Evolutionary conservation across 257 asterid genomes (phyloP).

Genomic region (Nicotiana knightiana): DNA sequence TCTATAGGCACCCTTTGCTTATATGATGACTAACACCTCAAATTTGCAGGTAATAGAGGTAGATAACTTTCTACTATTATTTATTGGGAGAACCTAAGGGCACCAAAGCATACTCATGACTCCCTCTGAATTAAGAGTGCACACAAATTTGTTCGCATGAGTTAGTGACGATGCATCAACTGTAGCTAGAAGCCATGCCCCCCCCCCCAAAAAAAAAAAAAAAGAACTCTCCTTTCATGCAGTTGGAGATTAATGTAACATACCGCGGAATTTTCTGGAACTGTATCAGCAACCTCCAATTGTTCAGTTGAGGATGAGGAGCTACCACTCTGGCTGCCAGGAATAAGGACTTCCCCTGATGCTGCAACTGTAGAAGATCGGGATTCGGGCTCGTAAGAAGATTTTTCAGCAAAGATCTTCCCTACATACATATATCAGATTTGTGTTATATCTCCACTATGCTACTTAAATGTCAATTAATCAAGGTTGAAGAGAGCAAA

Average conservation of each 20-base stretch:
- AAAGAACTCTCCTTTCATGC: neutral
- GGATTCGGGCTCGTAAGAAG: conserved; percentile 41
- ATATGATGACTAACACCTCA: neutral
- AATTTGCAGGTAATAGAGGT: neutral
- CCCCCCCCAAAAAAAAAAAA: too few relatives aligned
- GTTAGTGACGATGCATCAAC: neutral
- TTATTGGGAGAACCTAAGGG: neutral
- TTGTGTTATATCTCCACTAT: conserved; percentile 6
- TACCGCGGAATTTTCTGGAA: conserved; percentile 49
- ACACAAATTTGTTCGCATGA: neutral
- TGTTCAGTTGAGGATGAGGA: conserved; percentile 33
- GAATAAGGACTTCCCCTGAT: conserved; percentile 76
- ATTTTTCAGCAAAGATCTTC: conserved; percentile 52
- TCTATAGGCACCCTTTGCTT: neutral
- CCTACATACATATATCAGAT: conserved; percentile 48
- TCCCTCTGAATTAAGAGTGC: neutral
- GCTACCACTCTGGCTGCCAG: conserved; percentile 54
- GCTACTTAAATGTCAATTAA: neutral
- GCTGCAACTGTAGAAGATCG: conserved; percentile 53
- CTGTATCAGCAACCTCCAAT: conserved; percentile 34
- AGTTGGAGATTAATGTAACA: conserved; percentile 14
- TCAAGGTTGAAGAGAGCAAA: neutral
- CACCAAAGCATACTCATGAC: neutral
- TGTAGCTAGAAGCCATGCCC: neutral
- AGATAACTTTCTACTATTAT: neutral